Base-by-base conservation (phyloP, 768 basidiomycete species). In the Xerocomus brunneocitrinus region DNA sequence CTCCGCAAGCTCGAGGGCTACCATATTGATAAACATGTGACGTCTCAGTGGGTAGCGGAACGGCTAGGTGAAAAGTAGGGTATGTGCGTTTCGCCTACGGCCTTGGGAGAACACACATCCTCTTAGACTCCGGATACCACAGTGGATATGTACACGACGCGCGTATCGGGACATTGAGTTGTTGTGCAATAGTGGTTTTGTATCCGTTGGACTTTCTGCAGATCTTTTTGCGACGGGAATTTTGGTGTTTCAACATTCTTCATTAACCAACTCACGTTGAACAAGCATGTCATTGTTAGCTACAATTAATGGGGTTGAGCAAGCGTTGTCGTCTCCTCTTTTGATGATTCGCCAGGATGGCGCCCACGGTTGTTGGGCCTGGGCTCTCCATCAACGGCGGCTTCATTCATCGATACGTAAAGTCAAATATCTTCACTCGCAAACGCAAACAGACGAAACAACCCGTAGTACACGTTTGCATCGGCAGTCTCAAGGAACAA, bases 1-100 rank as follows among this genome's bases (percentile, higher is more conserved):
- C 50, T 69, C 40, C 62, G 64, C 36, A 67, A 56, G 49, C 35
- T 57, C 31, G 68, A 71, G 10, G 68, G 64, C 43, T 69, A 58
- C 36, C 58, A 57, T 13, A 46, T 69, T 8, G 67, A 69, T 44
- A 70, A 69, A 45, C 58, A 67, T 41, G 66, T 67, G 32, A 61
- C 69, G 12, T 14, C 40, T 3, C 63, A 64, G 27, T 69, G 64
- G 69, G 57, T 69, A 44, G 62, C 56, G 7, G 69, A 69, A 46
- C 55, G 57, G 47, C 58, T 69, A 4, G 50, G 63, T 35, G 63
- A 48, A 42, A 67, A 61, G 63, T 67, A 68, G 56, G 34, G 42
- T 7, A 36, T 9, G 54, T 27, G 22, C 27, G 52, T 27, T 48
- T 35, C 55, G 36, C 38, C 35, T 43, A 39, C 31, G 42, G 46